phyloP scores from a whole-genome alignment of 768 basidiomycete species.

The Brasilioporus rufonigricans region DNA sequence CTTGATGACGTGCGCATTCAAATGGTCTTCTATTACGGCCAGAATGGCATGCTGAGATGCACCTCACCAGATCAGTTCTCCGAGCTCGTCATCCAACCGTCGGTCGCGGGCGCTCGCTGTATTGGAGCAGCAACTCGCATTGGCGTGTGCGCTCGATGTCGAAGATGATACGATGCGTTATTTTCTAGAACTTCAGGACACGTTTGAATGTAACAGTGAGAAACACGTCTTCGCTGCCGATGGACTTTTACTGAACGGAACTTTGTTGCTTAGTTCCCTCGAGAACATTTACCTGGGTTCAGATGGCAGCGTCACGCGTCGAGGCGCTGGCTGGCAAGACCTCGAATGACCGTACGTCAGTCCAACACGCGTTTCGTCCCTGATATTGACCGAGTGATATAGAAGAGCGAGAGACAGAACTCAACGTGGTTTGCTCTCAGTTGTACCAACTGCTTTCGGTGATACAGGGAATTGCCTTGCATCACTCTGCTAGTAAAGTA shows the following conservation, averaged over 20 bases:
- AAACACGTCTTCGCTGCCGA: background rate
- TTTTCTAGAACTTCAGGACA: constrained; percentile 69
- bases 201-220: constrained; percentile 83
- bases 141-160: constrained; percentile 44
- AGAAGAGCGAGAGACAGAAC: constrained; percentile 49
- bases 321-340: constrained; percentile 49
- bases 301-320: constrained; percentile 45
- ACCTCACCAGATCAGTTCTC: constrained; percentile 58
- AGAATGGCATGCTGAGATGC: constrained; percentile 9
- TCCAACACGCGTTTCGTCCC: background rate
- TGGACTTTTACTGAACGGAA: constrained; percentile 4
- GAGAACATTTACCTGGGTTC: constrained; percentile 63
- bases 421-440: constrained; percentile 46
- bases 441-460: constrained; percentile 61
- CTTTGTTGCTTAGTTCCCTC: constrained; percentile 55
- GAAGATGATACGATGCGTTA: constrained; percentile 44
- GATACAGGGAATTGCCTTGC: constrained; percentile 73
- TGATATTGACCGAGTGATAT: constrained; percentile 6
- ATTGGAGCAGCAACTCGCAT: constrained; percentile 55
- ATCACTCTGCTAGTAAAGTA: constrained; percentile 63
- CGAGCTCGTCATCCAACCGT: constrained; percentile 49
- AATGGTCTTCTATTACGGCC: background rate
- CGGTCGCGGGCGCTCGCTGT: constrained; percentile 54
- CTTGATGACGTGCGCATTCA: constrained; percentile 61
- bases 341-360: constrained; percentile 40